Evolutionary conservation across 768 basidiomycete species (phyloP).

Genomic region (Lactarius sp.): DNA sequence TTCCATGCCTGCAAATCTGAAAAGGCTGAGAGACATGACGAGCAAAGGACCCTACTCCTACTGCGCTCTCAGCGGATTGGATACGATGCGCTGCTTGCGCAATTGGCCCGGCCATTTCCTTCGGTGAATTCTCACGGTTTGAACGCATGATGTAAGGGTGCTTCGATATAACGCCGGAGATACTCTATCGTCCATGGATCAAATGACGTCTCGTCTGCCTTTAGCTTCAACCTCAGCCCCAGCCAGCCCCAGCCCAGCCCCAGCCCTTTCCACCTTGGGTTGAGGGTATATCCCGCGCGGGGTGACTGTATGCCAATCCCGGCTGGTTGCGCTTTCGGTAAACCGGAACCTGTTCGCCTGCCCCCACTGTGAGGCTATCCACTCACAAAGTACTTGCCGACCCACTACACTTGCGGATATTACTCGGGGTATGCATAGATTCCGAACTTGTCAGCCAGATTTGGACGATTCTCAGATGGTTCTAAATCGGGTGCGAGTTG

Average conservation of each 20-base stretch:
- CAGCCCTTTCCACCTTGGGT: constrained; percentile 9
- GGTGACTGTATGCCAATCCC: not conserved
- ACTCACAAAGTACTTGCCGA: not conserved
- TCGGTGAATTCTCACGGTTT: not conserved
- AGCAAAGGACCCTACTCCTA: not conserved
- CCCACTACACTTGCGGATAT: not conserved
- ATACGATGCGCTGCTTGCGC: not conserved
- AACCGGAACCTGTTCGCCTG: constrained; percentile 14
- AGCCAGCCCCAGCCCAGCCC: not conserved
- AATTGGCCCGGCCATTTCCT: not conserved
- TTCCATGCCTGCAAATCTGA: constrained; percentile 14
- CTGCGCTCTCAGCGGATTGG: too few relatives aligned
- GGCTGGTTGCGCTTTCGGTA: constrained; percentile 1
- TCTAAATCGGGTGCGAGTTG: constrained; percentile 1
- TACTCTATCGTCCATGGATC: constrained; percentile 16
- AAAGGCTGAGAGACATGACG: constrained; percentile 20
- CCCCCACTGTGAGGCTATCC: not conserved
- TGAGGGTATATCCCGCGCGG: constrained; percentile 8
- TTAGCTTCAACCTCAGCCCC: not conserved
- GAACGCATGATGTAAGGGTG: not conserved
- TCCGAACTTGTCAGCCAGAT: not conserved
- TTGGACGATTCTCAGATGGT: not conserved
- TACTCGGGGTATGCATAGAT: not conserved
- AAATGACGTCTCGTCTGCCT: constrained; percentile 14
- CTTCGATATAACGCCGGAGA: not conserved